phyloP scores from a whole-genome alignment of 2,329 filamentous ascomycete genomes.

The Aureobasidium sp. region DNA sequence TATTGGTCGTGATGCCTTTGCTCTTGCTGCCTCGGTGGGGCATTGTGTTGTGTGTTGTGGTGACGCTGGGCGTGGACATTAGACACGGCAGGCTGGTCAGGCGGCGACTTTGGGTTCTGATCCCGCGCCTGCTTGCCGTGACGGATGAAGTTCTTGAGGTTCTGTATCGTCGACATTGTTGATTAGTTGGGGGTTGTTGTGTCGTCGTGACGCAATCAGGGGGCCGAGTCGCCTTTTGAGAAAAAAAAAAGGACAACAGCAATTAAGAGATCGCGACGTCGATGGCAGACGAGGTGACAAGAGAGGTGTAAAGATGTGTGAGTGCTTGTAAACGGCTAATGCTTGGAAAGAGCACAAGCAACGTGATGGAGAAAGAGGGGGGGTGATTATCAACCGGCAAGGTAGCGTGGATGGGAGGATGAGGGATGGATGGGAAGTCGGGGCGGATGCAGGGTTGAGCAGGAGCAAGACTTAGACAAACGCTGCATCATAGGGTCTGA shows the following conservation, averaged over 20 bases:
- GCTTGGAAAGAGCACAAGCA: neutral
- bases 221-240: neutral
- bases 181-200: neutral
- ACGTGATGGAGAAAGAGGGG: neutral
- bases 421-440: constrained; percentile 6
- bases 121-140: constrained; percentile 91
- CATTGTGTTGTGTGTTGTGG: constrained; percentile 45
- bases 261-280: neutral
- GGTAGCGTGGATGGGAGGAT: neutral
- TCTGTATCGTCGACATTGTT: constrained; percentile 70
- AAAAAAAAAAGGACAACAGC: neutral
- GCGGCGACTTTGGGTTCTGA: constrained; percentile 47
- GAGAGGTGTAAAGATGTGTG: neutral
- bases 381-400: neutral
- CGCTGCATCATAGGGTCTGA: constrained; percentile 9
- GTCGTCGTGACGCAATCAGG: neutral
- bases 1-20: constrained; percentile 28
- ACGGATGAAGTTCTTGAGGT: constrained; percentile 95
- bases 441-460: constrained; percentile 3
- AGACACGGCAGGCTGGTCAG: constrained; percentile 54
- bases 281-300: neutral
- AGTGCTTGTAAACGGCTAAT: neutral
- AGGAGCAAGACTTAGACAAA: constrained; percentile 10
- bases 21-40: constrained; percentile 20
- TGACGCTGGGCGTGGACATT: constrained; percentile 50